These are phyloP conservation scores for Paxillus rubicundulus DNA, from an alignment of 768 basidiomycete genomes.

Conservation along the genomic window DNA sequence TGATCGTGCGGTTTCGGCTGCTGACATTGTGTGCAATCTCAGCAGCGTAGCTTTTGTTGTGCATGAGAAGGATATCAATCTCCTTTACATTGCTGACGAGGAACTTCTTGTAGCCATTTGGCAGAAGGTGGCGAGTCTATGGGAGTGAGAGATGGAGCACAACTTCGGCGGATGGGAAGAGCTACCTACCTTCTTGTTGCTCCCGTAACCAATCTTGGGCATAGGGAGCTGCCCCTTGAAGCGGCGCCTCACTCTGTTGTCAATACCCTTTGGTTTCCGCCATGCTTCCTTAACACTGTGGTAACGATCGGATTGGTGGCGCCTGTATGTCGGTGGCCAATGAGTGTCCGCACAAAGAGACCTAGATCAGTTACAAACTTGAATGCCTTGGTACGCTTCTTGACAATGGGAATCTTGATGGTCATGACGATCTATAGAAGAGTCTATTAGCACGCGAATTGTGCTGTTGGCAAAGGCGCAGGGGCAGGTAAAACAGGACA, in stretches of 20 bases:
- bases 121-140: conserved; percentile 91
- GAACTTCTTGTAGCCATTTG: conserved; percentile 95
- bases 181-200: conserved; percentile 71
- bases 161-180: background rate
- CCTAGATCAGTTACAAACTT: conserved; percentile 56
- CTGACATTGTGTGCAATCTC: conserved; percentile 97
- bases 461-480: background rate
- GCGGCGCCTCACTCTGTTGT: conserved; percentile 93
- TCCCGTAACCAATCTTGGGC: conserved; percentile 88
- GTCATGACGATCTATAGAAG: conserved; percentile 39
- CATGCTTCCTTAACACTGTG: conserved; percentile 96
- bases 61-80: conserved; percentile 94
- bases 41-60: conserved; percentile 94
- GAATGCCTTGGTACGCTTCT: conserved; percentile 97
- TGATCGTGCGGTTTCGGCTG: conserved; percentile 89
- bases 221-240: conserved; percentile 96
- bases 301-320: conserved; percentile 99
- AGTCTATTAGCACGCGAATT: conserved; percentile 12
- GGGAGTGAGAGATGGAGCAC: conserved; percentile 4
- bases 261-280: conserved; percentile 99
- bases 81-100: conserved; percentile 92
- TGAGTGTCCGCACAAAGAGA: conserved; percentile 11
- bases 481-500: background rate
- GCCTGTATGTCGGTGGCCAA: conserved; percentile 46
- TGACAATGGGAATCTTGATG: conserved; percentile 71